A percentile compares a stretch with the other conserved stretches of the same genome.
Conservation (phyloP, 352 stramenopile species). For the Aphanomyces astaci region DNA sequence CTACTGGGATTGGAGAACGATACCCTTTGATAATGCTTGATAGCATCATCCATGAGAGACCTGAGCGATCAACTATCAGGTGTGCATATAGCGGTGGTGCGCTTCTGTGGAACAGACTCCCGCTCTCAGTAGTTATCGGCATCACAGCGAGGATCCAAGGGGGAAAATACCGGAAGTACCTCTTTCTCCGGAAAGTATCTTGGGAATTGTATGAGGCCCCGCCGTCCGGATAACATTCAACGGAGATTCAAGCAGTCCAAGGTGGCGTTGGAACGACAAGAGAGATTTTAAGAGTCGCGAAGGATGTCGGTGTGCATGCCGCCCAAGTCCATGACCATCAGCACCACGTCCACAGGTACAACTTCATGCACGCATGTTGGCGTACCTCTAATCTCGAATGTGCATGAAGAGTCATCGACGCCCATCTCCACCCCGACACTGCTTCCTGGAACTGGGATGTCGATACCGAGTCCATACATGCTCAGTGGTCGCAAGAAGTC, state of each 20-base stretch:
- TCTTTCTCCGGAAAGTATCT: not conserved
- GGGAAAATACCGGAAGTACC: no score
- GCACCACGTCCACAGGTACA: slow-evolving; percentile 9
- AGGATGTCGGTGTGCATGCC: slow-evolving; percentile 6
- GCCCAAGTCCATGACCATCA: not conserved
- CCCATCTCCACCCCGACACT: slow-evolving; percentile 12
- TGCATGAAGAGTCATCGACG: not conserved
- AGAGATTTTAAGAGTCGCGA: slow-evolving; percentile 9
- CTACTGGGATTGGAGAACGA: no score
- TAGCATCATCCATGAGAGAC: no score
- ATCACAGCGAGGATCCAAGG: no score
- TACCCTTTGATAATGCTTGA: no score
- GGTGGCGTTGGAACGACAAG: no score
- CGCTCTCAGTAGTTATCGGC: no score
- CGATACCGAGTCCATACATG: slow-evolving; percentile 13
- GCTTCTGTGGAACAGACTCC: no score
- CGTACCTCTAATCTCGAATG: not conserved
- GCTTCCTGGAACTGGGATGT: not conserved
- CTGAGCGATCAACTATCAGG: no score
- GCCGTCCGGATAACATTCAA: slow-evolving; percentile 1
- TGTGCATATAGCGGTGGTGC: no score
- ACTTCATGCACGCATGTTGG: not conserved
- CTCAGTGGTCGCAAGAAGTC: slow-evolving; percentile 50
- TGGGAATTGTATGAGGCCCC: not conserved
- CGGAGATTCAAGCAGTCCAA: not conserved